These are phyloP conservation scores for Coleophoma crateriformis DNA, from an alignment of 2,329 filamentous ascomycete genomes.

Conservation along the genomic window DNA sequence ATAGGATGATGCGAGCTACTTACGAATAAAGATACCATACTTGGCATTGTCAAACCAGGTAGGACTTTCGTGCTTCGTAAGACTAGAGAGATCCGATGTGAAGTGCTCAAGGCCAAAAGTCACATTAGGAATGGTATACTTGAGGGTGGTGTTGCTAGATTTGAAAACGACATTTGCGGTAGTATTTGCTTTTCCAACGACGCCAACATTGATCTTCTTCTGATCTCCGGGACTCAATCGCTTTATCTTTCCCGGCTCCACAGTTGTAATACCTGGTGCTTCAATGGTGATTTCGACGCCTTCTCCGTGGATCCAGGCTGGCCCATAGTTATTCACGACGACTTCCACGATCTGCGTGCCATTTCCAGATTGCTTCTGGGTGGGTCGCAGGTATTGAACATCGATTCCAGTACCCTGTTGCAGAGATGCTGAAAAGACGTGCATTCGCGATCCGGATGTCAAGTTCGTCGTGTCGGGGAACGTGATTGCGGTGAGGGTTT, in stretches of 20 bases:
- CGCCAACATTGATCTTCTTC: conserved; percentile 31
- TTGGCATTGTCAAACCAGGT: conserved; percentile 50
- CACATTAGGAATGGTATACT: conserved; percentile 14
- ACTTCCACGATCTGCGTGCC: conserved; percentile 35
- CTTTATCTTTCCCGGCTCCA: conserved; percentile 32
- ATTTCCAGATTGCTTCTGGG: conserved; percentile 33
- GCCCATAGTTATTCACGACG: conserved; percentile 31
- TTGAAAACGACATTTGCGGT: conserved; percentile 17
- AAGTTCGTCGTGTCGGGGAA: conserved; percentile 32
- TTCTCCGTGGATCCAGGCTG: conserved; percentile 27
- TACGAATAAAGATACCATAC: conserved; percentile 52
- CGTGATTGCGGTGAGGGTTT: conserved; percentile 32
- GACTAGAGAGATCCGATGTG: conserved; percentile 28
- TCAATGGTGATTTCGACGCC: conserved; percentile 26
- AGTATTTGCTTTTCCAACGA: conserved; percentile 23
- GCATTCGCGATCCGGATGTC: conserved; percentile 28
- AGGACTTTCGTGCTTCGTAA: conserved; percentile 37
- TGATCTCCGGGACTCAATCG: conserved; percentile 39
- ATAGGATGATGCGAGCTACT: not conserved
- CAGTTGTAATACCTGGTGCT: conserved; percentile 35
- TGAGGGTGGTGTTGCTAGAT: conserved; percentile 5
- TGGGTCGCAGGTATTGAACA: conserved; percentile 35
- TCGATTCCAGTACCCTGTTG: conserved; percentile 28
- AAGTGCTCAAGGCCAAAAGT: conserved; percentile 31
- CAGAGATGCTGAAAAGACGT: conserved; percentile 37